Evolutionary conservation across 495 filamentous ascomycete genomes (phyloP), one percentile per base, ranked within the genome.

Genomic region (Podospora fimiseda): DNA sequence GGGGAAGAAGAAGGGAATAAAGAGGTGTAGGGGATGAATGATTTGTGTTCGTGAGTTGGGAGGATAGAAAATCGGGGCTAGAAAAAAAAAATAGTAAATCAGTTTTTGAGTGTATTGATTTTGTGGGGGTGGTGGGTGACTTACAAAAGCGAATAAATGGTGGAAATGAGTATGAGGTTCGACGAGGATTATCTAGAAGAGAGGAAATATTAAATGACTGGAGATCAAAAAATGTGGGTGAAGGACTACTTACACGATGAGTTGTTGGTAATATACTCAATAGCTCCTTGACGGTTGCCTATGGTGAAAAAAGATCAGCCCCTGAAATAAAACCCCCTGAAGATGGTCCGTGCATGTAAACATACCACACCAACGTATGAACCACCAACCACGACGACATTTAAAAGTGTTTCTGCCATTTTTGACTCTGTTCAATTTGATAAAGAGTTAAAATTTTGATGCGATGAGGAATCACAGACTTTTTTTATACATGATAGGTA

Each of bases 151-250:
- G 48, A 79, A 79, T 1, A 79, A 59, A 52, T 79, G 76, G 53
- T 79, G 74, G 53, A 78, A 79, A 48, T 79, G 76, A 21, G 71
- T 78, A 53, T 79, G 76, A 0, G 73, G 66, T 51, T 79, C 76
- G 20, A 75, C 65, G 8, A 79, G 56, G 24, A 79, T 66, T 6
- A 79, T 65, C 72, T 78, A 37, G 13, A n/a, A 20, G 15, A 37
- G 15, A 14, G 51, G 22, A 2, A 39, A 14, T 15, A 16, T 22
- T n/a, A n/a, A n/a, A n/a, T n/a, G n/a, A n/a, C n/a, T n/a, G n/a
- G n/a, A n/a, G n/a, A n/a, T n/a, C n/a, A n/a, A n/a, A n/a, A n/a
- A n/a, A n/a, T n/a, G n/a, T n/a, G n/a, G n/a, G n/a, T n/a, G n/a
- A n/a, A n/a, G n/a, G n/a, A n/a, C n/a, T n/a, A n/a, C 61, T 49